Evolutionary conservation across 2,329 filamentous ascomycete genomes (phyloP).

Genomic region (Bertia moriformis): DNA sequence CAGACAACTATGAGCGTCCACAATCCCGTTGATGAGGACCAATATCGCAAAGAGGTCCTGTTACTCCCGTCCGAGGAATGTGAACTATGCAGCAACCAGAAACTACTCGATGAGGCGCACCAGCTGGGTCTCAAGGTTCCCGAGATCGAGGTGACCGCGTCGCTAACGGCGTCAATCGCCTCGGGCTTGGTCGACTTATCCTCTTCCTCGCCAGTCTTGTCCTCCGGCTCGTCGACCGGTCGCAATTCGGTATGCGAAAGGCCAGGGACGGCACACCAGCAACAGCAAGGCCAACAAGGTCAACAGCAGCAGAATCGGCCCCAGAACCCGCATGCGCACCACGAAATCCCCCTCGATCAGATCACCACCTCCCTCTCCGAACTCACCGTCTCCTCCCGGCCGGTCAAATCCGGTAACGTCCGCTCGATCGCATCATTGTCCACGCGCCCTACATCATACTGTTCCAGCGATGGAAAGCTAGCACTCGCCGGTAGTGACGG

Average conservation of each 20-base stretch:
- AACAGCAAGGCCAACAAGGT: too few species aligned
- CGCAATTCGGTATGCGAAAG: conserved; percentile 1
- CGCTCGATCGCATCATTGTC: neutral
- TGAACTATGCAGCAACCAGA: neutral
- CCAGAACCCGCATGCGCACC: neutral
- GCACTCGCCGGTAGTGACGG: neutral
- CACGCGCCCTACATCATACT: neutral
- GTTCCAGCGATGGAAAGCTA: neutral
- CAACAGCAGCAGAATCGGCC: neutral
- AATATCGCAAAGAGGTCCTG: neutral
- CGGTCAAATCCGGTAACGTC: neutral
- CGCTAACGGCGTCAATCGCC: neutral
- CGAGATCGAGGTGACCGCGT: neutral
- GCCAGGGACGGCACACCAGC: too few species aligned
- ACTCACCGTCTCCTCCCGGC: neutral
- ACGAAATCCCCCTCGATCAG: neutral
- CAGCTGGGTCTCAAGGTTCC: conserved; percentile 1
- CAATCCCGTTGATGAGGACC: too few species aligned
- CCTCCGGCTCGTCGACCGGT: neutral
- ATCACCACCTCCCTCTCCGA: neutral
- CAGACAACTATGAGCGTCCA: too few species aligned
- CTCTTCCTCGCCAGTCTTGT: neutral
- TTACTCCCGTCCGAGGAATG: neutral
- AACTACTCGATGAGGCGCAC: neutral
- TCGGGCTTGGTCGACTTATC: neutral